These are phyloP conservation scores for Vitis riparia DNA, from an alignment of 164 flowering plant species.

Conservation along the genomic window DNA sequence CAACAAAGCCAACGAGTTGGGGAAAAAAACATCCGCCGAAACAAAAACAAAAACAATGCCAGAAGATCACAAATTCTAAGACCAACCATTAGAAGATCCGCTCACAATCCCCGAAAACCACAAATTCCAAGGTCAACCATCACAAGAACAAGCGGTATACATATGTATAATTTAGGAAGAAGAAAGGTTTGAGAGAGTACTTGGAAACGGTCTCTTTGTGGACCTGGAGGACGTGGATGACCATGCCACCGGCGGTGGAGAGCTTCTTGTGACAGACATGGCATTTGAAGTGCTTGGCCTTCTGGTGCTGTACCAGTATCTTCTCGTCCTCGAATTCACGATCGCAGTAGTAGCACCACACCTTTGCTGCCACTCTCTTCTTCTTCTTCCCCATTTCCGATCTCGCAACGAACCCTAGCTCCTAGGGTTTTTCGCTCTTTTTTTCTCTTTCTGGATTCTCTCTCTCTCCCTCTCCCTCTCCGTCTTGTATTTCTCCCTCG, in stretches of 20 bases:
- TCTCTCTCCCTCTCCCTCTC: not conserved
- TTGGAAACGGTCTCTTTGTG: constrained; percentile 92
- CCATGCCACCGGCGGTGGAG: constrained; percentile 97
- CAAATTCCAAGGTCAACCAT: not conserved
- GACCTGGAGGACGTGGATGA: constrained; percentile 96
- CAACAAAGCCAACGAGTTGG: no score
- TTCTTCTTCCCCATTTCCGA: constrained; percentile 83
- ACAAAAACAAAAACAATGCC: no score
- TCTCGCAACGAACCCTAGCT: no score
- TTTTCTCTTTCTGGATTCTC: no score
- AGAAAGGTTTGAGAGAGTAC: constrained; percentile 28
- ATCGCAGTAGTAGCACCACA: constrained; percentile 98
- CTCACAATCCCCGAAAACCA: not conserved
- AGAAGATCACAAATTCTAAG: no score
- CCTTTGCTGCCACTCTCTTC: constrained; percentile 69
- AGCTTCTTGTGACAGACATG: constrained; percentile 98
- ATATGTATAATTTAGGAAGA: no score
- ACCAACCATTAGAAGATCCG: no score
- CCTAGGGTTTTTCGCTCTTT: constrained; percentile 1
- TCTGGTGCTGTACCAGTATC: constrained; percentile 97
- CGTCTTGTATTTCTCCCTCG: not conserved
- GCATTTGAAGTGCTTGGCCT: constrained; percentile 98
- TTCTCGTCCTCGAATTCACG: constrained; percentile 98
- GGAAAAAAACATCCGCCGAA: no score
- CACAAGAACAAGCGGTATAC: no score